Percentiles rank a stretch among this genome's conserved stretches.
Evolutionary conservation across 1,284 basidiomycete species (phyloP).

Genomic region (Ceratobasidium sp.): DNA sequence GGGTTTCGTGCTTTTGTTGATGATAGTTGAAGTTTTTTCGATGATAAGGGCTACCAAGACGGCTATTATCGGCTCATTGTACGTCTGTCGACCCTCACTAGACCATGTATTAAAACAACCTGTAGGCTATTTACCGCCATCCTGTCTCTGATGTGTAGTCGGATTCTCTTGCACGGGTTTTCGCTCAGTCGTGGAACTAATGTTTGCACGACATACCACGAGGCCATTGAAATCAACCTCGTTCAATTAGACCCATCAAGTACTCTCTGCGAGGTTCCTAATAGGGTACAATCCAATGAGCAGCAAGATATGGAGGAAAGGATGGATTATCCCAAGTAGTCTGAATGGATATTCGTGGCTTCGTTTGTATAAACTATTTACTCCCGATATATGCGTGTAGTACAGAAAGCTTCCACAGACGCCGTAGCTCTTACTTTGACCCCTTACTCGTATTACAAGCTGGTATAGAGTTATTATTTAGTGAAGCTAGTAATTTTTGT

Average conservation of each 20-base stretch:
- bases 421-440: no score
- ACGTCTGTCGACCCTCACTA: background rate
- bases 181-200: background rate
- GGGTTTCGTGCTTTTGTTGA: background rate
- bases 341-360: no score
- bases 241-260: background rate
- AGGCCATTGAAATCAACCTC: background rate
- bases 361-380: no score
- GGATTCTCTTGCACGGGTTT: background rate
- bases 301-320: no score
- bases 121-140: background rate
- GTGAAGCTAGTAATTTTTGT: no score
- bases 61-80: background rate
- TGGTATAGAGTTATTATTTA: no score
- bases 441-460: no score
- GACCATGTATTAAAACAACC: background rate
- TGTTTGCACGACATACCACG: background rate
- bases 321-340: no score
- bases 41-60: background rate
- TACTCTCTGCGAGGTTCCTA: no score
- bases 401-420: no score
- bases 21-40: background rate
- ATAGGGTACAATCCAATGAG: no score
- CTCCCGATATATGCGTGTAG: no score
- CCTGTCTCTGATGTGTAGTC: background rate